Base-by-base conservation (phyloP, 2,329 filamentous ascomycete species). In the Geoglossum cookeanum region DNA sequence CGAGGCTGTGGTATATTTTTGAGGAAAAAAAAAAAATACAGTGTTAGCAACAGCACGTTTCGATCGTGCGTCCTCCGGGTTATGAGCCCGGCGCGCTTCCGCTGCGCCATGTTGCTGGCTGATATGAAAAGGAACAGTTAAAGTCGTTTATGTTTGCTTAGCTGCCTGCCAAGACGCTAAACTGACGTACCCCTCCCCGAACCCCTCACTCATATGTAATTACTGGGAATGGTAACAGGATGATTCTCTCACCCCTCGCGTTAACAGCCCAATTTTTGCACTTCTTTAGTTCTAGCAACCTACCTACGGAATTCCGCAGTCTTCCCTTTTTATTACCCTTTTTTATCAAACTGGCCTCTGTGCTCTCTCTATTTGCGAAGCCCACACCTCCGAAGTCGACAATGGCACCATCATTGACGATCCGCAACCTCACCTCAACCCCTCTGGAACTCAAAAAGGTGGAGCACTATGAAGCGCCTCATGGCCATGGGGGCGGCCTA, bases 401-500 rank as follows among this genome's bases (percentile, higher is more conserved):
- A 53, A 53, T 53, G 49, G 49, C 35, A 13, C 48, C 64, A n/a
- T 64, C 67, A 22, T 72, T 95, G 62, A 85, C 78, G 3, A 79
- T 96, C 64, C 87, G 90, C 64, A 96, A 96, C 69, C 73, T 94
- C 62, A 91, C 87, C 49, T 74, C 79, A 58, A 82, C 78, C 54
- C 76, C 81, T n/a, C 73, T 95, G 57, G 79, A 83, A 62, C 77
- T 96, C 63, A 83, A 81, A 68, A 69, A 75, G 59, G 74, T 91
- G 59, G 85, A 94, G 72, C 83, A 84, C 62, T 89, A 89, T 67
- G 72, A 76, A 60, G 68, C 74, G 15, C 62, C 67, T 59, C 57
- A 67, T 60, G 60, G 61, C 59, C 58, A 66, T 59, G 60, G 64
- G 58, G 61, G 61, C 59, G 65, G 63, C 62, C 69, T 59, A 61